These are phyloP conservation scores for Suillus fuscotomentosus DNA, from an alignment of 768 basidiomycete species.

Conservation along the genomic window DNA sequence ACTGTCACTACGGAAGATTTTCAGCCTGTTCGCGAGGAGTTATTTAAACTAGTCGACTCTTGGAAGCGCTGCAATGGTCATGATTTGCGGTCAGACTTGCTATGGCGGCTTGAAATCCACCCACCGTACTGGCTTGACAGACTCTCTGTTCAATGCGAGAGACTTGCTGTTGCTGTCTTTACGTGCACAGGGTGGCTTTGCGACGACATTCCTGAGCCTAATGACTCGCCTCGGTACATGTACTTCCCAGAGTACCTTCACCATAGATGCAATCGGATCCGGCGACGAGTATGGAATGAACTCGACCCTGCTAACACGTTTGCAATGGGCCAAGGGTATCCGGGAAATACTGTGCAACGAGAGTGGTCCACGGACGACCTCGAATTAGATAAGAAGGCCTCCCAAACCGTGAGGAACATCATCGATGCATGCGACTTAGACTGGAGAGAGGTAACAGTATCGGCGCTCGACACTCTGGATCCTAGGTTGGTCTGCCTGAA, in stretches of 20 bases:
- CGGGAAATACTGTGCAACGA: constrained; percentile 1
- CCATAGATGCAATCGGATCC: constrained; percentile 7
- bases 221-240: constrained; percentile 19
- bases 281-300: background rate
- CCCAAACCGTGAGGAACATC: constrained; percentile 7
- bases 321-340: constrained; percentile 1
- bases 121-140: constrained; percentile 8
- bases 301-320: background rate
- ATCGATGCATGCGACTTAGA: constrained; percentile 9
- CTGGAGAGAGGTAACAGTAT: background rate
- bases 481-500: constrained; percentile 10
- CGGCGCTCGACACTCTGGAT: constrained; percentile 5
- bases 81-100: constrained; percentile 11
- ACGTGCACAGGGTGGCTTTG: background rate
- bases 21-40: background rate
- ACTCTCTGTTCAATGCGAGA: background rate
- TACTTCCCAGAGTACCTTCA: constrained; percentile 6
- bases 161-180: constrained; percentile 16
- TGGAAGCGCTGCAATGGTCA: background rate
- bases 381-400: constrained; percentile 11
- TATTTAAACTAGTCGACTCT: background rate
- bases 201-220: background rate
- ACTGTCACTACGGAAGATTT: constrained; percentile 1
- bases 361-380: constrained; percentile 2
- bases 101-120: background rate